Evolutionary conservation across 805 yeast species (phyloP).

Genomic region (Cyberlindnera nakhonratchasimensis): DNA sequence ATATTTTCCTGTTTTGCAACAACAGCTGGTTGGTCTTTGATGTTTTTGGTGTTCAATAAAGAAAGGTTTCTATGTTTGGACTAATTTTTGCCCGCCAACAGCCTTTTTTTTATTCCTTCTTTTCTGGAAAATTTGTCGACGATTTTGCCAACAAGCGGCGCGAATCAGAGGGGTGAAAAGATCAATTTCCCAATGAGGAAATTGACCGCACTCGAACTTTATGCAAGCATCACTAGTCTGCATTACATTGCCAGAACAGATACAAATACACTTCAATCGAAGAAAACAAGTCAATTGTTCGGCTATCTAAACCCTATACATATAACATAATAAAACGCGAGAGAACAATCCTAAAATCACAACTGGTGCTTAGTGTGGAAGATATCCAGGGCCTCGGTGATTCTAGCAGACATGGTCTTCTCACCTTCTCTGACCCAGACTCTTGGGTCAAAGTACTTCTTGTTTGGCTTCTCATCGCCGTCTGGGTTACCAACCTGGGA

Average conservation of each 20-base stretch:
- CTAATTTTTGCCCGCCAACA: no score
- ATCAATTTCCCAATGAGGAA: slow-evolving; percentile 3
- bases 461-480: slow-evolving; percentile 98
- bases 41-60: no score
- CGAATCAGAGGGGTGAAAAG: background rate
- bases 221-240: background rate
- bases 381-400: slow-evolving; percentile 74
- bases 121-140: slow-evolving; percentile 19
- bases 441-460: slow-evolving; percentile 99
- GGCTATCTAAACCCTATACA: background rate
- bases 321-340: background rate
- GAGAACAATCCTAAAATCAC: slow-evolving; percentile 25
- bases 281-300: background rate
- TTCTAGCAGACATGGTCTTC: slow-evolving; percentile 91
- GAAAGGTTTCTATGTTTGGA: no score
- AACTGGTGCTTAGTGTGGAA: slow-evolving; percentile 78
- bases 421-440: slow-evolving; percentile 99
- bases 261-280: no score
- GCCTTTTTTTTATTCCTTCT: no score
- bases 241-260: no score
- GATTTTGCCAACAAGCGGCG: slow-evolving; percentile 7
- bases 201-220: background rate
- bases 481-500: slow-evolving; percentile 98
- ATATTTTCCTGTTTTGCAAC: background rate
- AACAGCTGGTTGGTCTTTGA: background rate